These are phyloP conservation scores for Thermothielavioides terrestris DNA, from an alignment of 495 filamentous ascomycete genomes.

Conservation along the genomic window DNA sequence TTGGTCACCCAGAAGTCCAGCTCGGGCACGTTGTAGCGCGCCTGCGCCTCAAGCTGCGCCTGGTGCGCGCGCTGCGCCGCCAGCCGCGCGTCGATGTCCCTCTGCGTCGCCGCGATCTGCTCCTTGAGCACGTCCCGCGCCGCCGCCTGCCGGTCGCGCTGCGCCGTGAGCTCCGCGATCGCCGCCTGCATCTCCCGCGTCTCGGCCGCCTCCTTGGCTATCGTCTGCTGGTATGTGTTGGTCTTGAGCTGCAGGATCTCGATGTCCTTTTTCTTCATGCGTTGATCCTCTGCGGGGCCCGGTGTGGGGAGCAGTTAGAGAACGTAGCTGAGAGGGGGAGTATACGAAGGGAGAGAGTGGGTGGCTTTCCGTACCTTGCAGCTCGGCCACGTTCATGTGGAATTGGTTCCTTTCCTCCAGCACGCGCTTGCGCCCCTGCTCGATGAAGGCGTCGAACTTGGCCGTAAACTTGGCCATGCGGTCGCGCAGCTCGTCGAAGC, in stretches of 20 bases:
- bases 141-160: constrained; percentile 65
- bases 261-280: constrained; percentile 79
- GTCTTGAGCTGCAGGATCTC: constrained; percentile 73
- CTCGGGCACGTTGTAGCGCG: constrained; percentile 80
- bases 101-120: constrained; percentile 73
- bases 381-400: constrained; percentile 76
- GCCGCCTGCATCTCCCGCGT: constrained; percentile 77
- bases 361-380: constrained; percentile 61
- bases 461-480: constrained; percentile 90
- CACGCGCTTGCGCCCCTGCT: constrained; percentile 76
- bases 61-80: constrained; percentile 44
- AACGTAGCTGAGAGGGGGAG: not conserved
- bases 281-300: constrained; percentile 69
- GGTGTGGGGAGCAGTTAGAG: constrained; percentile 2
- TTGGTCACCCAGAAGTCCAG: constrained; percentile 92
- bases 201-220: constrained; percentile 79
- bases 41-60: constrained; percentile 65
- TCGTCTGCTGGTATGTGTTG: constrained; percentile 66
- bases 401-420: constrained; percentile 92
- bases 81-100: constrained; percentile 48
- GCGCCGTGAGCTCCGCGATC: constrained; percentile 63
- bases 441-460: constrained; percentile 89
- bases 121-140: constrained; percentile 63
- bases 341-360: not conserved
- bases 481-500: constrained; percentile 90